phyloP scores from a whole-genome alignment of 331 rosid genomes.

The Phaseolus coccineus region DNA sequence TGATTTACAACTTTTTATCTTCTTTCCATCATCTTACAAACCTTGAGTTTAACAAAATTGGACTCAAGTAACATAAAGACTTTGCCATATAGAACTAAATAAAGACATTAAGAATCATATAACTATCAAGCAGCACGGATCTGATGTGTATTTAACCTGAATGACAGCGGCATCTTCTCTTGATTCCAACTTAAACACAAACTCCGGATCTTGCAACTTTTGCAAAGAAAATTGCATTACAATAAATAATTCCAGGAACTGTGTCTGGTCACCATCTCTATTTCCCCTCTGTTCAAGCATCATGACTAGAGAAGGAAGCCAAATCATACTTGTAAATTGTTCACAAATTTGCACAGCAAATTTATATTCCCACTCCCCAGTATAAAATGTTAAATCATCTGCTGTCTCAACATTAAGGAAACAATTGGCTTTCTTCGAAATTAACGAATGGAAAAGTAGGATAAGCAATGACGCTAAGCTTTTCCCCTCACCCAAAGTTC shows the following conservation, averaged over 20 bases:
- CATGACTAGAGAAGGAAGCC: constrained; percentile 88
- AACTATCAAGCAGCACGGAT: constrained; percentile 20
- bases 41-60: too few relatives aligned
- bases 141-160: constrained; percentile 66
- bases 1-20: too few relatives aligned
- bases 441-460: constrained; percentile 74
- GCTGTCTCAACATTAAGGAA: constrained; percentile 43
- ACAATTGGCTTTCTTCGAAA: constrained; percentile 62
- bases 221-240: constrained; percentile 72
- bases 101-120: constrained; percentile 1
- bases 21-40: too few relatives aligned
- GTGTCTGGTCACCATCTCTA: constrained; percentile 42
- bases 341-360: constrained; percentile 78
- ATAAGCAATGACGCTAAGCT: constrained; percentile 81
- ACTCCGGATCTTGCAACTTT: constrained; percentile 87
- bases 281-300: constrained; percentile 56
- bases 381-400: constrained; percentile 54
- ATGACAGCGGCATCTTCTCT: constrained; percentile 62
- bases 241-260: constrained; percentile 56
- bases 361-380: constrained; percentile 82
- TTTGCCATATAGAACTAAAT: constrained; percentile 10
- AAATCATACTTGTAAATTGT: constrained; percentile 71
- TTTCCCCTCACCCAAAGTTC: constrained; percentile 80
- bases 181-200: constrained; percentile 66
- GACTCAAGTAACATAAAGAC: neutral